Evolutionary conservation across 257 asterid species (phyloP), one percentile per base, ranked within the genome.

Genomic region (Coffea canephora): DNA sequence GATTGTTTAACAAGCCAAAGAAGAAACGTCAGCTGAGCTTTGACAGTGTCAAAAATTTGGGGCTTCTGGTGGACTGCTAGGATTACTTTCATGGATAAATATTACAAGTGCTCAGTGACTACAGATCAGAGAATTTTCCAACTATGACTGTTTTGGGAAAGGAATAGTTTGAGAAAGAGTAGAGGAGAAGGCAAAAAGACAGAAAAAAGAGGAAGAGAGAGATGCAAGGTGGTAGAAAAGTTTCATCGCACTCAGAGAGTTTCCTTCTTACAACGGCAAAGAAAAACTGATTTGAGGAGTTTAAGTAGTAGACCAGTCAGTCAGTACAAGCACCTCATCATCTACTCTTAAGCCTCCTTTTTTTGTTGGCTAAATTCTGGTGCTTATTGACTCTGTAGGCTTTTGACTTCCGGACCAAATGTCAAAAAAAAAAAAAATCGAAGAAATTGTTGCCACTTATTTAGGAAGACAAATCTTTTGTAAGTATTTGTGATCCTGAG

Each of bases 231-330:
- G 54, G 74, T n/a, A 14, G 41, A 75, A 70, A 59, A 46, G 54
- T 43, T 46, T 69, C 49, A 70, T 8, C 31, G 59, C 54, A 55
- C 62, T 1, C 19, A 0, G n/a, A 0, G n/a, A 78, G 85, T 74
- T 80, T 72, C 78, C 87, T 84, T 80, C 78, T 43, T 46, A 7
- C 59, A 45, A 84, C 79, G 68, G 78, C 87, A 73, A 77, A 23
- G 78, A 73, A 77, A 80, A 62, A 61, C 55, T 64, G 21, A 4
- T 31, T 31, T 12, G 13, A 12, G 46, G 18, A 68, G 71, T 41
- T 50, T 13, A 49, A 4, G 52, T 64, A 27, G 62, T 55, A 55
- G 62, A 18, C 62, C 16, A 55, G 34, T 31, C 34, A 31, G 34
- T 31, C 34, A 31, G 39, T 49, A 14, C n/a, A n/a, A 49, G 14